These are phyloP conservation scores for carrot (Daucus carota) DNA, from an alignment of 129 eudicot genomes.

Conservation along the genomic window DNA sequence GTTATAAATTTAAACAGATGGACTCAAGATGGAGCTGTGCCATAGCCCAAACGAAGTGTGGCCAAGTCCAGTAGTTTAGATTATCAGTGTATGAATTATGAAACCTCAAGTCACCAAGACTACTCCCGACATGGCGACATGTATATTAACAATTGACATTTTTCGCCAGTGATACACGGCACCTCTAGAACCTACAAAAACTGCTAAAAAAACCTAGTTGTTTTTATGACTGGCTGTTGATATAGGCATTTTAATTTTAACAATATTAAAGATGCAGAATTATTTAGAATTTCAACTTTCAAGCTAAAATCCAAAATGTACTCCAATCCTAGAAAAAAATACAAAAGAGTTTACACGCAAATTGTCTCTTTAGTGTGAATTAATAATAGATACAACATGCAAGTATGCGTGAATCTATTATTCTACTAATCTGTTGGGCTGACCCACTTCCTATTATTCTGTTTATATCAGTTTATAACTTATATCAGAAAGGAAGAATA, in stretches of 20 bases:
- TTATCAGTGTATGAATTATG: neutral
- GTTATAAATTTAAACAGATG: too few relatives aligned
- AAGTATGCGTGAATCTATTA: neutral
- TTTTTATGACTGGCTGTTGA: too few relatives aligned
- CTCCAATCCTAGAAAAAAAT: too few relatives aligned
- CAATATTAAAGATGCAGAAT: too few relatives aligned
- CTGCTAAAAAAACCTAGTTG: too few relatives aligned
- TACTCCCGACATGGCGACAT: neutral
- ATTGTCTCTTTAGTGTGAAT: neutral
- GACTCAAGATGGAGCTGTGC: too few relatives aligned
- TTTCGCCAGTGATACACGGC: too few relatives aligned
- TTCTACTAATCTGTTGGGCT: neutral
- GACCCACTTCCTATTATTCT: neutral
- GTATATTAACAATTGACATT: neutral
- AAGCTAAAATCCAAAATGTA: too few relatives aligned
- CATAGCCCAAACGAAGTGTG: neutral
- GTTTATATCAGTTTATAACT: neutral
- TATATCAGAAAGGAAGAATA: neutral
- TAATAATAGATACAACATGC: neutral
- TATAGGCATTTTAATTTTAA: too few relatives aligned
- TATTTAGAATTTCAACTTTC: too few relatives aligned
- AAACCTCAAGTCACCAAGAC: neutral
- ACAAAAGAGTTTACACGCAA: too few relatives aligned
- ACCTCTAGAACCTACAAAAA: too few relatives aligned
- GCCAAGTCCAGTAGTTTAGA: neutral